Conservation (phyloP, 2,329 filamentous ascomycete species). For the Cladophialophora exuberans region DNA sequence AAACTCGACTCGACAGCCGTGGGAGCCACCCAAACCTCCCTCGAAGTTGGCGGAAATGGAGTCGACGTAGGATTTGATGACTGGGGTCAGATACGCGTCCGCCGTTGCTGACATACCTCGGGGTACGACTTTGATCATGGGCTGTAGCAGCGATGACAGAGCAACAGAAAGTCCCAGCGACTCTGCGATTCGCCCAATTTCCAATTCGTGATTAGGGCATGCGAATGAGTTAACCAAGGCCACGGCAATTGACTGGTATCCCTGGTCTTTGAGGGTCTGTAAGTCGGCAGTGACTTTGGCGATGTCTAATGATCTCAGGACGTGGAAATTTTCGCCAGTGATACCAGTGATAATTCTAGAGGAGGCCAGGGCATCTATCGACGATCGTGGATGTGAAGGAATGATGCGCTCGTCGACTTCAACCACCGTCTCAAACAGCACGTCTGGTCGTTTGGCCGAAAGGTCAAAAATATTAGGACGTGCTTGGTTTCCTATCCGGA, state of each 20-base stretch:
- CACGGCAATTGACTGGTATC: too few species aligned
- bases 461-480: conserved; percentile 89
- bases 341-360: too few species aligned
- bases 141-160: conserved; percentile 79
- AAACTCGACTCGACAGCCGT: conserved; percentile 84
- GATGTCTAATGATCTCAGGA: too few species aligned
- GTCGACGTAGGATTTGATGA: conserved; percentile 75
- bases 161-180: conserved; percentile 83
- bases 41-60: conserved; percentile 81
- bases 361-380: conserved; percentile 52
- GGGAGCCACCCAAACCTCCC: conserved; percentile 74
- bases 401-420: conserved; percentile 91
- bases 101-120: conserved; percentile 76
- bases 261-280: too few species aligned
- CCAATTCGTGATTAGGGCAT: conserved; percentile 80
- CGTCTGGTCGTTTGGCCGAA: conserved; percentile 82
- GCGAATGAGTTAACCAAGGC: too few species aligned
- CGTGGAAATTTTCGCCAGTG: too few species aligned
- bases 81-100: conserved; percentile 78
- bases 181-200: conserved; percentile 74
- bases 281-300: too few species aligned
- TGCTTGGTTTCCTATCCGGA: conserved; percentile 88
- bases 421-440: conserved; percentile 82
- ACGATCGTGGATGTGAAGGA: conserved; percentile 78
- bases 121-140: conserved; percentile 82